phyloP scores from a whole-genome alignment of 805 yeast species.

The Teunomyces kruisii region DNA sequence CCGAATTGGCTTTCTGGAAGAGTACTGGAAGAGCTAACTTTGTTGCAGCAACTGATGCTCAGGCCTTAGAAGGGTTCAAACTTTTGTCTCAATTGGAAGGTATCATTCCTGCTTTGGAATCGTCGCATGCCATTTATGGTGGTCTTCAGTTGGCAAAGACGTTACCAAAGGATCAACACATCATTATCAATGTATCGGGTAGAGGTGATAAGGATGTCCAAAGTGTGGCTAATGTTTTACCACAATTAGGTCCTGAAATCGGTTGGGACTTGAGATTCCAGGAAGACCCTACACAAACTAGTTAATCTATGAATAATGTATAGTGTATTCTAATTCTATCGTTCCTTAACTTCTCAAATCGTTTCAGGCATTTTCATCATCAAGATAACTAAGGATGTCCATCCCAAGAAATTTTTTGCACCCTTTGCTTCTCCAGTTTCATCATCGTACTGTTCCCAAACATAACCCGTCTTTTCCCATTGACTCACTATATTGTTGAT shows the following conservation, averaged over 20 bases:
- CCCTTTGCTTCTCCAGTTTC: slow-evolving; percentile 72
- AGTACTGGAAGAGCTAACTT: slow-evolving; percentile 89
- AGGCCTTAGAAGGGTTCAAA: slow-evolving; percentile 89
- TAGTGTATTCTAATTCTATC: not conserved
- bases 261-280: slow-evolving; percentile 96
- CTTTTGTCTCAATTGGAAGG: slow-evolving; percentile 92
- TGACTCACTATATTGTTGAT: slow-evolving; percentile 67
- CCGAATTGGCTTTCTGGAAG: slow-evolving; percentile 95
- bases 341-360: slow-evolving; percentile 5
- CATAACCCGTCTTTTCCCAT: slow-evolving; percentile 75
- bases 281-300: slow-evolving; percentile 39
- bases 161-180: slow-evolving; percentile 72
- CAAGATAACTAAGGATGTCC: slow-evolving; percentile 81
- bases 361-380: slow-evolving; percentile 81
- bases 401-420: slow-evolving; percentile 88
- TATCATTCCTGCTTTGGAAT: slow-evolving; percentile 96
- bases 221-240: slow-evolving; percentile 92
- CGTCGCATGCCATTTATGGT: slow-evolving; percentile 94
- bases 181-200: slow-evolving; percentile 90
- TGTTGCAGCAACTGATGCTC: slow-evolving; percentile 91
- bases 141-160: slow-evolving; percentile 85
- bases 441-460: slow-evolving; percentile 90
- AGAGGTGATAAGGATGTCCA: slow-evolving; percentile 99
- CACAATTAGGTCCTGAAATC: slow-evolving; percentile 83
- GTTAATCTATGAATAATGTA: not conserved